These are phyloP conservation scores for Solanum sejunctum DNA, from an alignment of 257 asterid species.

Conservation along the genomic window DNA sequence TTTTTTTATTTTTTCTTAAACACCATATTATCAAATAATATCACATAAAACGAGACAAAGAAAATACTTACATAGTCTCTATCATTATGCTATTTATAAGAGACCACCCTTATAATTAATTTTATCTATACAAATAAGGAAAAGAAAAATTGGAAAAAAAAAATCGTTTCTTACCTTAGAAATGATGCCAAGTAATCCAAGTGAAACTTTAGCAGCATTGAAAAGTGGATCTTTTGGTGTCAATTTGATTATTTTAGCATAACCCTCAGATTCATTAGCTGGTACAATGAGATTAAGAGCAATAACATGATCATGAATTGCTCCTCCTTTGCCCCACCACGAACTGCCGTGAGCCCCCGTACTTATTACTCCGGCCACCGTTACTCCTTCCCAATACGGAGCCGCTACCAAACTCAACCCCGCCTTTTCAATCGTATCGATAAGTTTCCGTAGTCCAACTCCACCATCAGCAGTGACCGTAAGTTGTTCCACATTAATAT, in stretches of 20 bases:
- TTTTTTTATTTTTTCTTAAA: too few relatives aligned
- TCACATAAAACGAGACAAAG: too few relatives aligned
- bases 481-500: constrained; percentile 16
- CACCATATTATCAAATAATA: too few relatives aligned
- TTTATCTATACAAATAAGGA: neutral
- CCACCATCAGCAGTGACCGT: constrained; percentile 63
- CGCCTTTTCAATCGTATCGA: constrained; percentile 40
- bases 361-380: constrained; percentile 59
- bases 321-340: constrained; percentile 85
- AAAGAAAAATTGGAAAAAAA: neutral
- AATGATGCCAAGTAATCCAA: constrained; percentile 67
- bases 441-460: constrained; percentile 43
- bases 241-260: constrained; percentile 35
- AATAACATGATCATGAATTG: constrained; percentile 68
- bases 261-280: constrained; percentile 34
- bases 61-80: too few relatives aligned
- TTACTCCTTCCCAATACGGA: constrained; percentile 86
- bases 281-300: constrained; percentile 46
- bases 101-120: too few relatives aligned
- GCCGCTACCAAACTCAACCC: constrained; percentile 71
- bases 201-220: constrained; percentile 53
- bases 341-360: constrained; percentile 94
- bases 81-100: too few relatives aligned
- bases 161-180: constrained; percentile 41
- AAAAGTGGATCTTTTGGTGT: constrained; percentile 19